Base-by-base conservation (phyloP, 169 alveolate species). In the Plasmodium fragile region DNA sequence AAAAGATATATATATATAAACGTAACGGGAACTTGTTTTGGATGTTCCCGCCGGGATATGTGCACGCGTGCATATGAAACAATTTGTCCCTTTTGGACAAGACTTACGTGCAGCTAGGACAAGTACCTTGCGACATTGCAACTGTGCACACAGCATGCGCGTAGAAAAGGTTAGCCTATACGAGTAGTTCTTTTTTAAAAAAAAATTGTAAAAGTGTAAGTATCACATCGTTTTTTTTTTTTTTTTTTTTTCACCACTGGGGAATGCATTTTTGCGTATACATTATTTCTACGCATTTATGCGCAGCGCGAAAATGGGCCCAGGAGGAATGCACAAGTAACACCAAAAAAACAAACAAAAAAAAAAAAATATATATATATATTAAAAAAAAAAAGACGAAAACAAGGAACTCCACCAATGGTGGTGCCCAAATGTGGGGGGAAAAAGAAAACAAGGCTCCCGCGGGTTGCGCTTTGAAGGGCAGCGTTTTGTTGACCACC, bases 181-280 rank as follows among this genome's bases (percentile, higher is more conserved):
- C 36, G 30, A 18, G 8, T 41, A 45, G 28, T 34, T 11, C 53
- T 77, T 34, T 41, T 32, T 77, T 36, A 3, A 81, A 45, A 81
- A 45, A 53, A 52, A 81, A 10, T 28, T 52, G 70, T 43, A 81
- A 41, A 77, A 77, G 45, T 39, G 53, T 28, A 11, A 16, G 22
- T 11, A 81, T 49, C 8, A 49, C 22, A 49, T 30, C 52, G 18
- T 81, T 52, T 52, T 34, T 39, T 52, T 81, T 81, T 52, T 52
- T 34, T 39, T 52, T 81, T 7, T 39, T 81, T 10, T 59, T n/a
- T 25, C 41, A 25, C 39, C 59, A 53, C 34, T 32, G 41, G 22
- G 70, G 52, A 41, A 77, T 81, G 70, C 89, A 81, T 53, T 81
- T 30, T 49, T 32, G 49, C n/a, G 89, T 78, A 39, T 81, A 53